phyloP scores from a whole-genome alignment of 305 asterid genomes.

The Plantago coronopus region DNA sequence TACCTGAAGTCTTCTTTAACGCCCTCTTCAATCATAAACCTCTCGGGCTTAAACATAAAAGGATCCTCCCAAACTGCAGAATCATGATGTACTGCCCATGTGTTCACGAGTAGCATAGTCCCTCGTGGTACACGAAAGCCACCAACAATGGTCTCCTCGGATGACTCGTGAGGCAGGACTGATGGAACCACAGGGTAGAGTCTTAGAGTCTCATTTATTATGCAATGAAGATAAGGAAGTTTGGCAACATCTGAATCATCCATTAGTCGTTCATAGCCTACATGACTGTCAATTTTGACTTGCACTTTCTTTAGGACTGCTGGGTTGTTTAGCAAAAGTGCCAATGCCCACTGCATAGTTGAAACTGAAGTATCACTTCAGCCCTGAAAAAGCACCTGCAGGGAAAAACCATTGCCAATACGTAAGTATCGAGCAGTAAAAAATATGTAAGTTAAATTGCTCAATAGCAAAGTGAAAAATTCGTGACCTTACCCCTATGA shows the following conservation, averaged over 20 bases:
- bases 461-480: not conserved
- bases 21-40: constrained; percentile 6
- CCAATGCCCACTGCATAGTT: constrained; percentile 12
- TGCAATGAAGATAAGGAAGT: constrained; percentile 9
- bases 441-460: not conserved
- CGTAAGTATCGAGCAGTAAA: not conserved
- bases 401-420: not conserved
- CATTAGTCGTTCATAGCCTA: not conserved
- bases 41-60: constrained; percentile 13
- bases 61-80: constrained; percentile 10
- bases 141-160: constrained; percentile 1
- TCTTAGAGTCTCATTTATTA: constrained; percentile 4
- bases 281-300: constrained; percentile 2
- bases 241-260: constrained; percentile 5
- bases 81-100: constrained; percentile 23
- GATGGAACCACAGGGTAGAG: not conserved
- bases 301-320: not conserved
- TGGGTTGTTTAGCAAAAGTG: constrained; percentile 9
- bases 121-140: constrained; percentile 2
- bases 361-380: constrained; percentile 6
- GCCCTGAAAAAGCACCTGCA: constrained; percentile 7
- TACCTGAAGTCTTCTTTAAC: not conserved
- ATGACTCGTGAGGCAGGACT: constrained; percentile 8
- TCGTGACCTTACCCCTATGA: constrained; percentile 1
- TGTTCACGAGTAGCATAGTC: constrained; percentile 16